Base-by-base conservation (phyloP, 768 basidiomycete genomes). In the Asterophora parasitica region DNA sequence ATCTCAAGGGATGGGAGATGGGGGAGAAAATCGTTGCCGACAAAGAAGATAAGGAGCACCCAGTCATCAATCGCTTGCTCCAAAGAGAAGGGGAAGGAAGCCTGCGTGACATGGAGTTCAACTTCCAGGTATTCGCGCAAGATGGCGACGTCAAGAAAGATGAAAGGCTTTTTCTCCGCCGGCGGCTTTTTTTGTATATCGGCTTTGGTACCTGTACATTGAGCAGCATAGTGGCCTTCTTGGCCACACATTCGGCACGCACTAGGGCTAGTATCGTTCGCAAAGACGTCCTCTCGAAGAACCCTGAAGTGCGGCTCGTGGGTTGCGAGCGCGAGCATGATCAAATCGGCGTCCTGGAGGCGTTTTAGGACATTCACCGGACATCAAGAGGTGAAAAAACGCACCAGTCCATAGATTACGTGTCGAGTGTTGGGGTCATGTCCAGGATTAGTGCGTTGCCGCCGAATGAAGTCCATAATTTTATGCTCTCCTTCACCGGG, bases 401-500 rank as follows among this genome's bases (percentile, higher is more conserved):
- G 50, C 60, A 94, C 92, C 63, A 99, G 70, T 56, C 96, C 96
- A 69, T 98, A 99, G 53, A 99, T 98, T 46, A 98, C 95, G 63
- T 99, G 96, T 28, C 76, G 76, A 3, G 93, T 97, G 62, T 99
- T 98, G 15, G 95, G 85, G 65, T 99, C 85, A 67, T 98, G 85
- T n/a, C 83, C 87, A 17, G 79, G 78, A 60, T 94, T 89, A 42
- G 78, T 74, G 43, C 96, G 79, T 59, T 96, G 94, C 28, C 94
- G 77, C 46, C 96, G 77, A 54, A 99, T 95, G 64, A 80, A 98
- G 64, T 98, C 96, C 93, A 99, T 97, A 54, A 99, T 97, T 73
- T 99, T 99, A 67, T 99, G 96, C 64, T 99, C 96, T 63, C 96
- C 96, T 68, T 99, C 96, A 57, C 96, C 96, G 1, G 96, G 95